Evolutionary conservation across 441 rosid genomes (phyloP), one percentile per base, ranked within the genome.

Genomic region (Pelargonium fulgidum): DNA sequence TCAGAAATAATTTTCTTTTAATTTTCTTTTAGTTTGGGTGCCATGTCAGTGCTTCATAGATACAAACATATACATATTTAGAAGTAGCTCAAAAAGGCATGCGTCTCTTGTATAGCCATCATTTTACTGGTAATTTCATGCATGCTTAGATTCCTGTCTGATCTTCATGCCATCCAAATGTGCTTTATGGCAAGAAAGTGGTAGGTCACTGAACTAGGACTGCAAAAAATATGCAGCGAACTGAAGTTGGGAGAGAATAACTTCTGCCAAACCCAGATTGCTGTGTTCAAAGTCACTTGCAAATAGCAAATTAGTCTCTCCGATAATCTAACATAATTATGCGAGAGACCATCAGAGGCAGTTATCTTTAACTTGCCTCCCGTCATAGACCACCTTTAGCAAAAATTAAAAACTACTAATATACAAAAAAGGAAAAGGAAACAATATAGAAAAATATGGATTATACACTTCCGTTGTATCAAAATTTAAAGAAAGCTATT

Each of bases 401-500:
- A 50, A 50, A 50, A 50, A 14, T 50, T 50, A 14, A 42, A 42
- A 42, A 42, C 12, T 7, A 3, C 52, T 45, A 3, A 11, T 44
- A 45, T 7, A 8, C 2, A 44, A 44, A 9, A 44, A 7, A 8
- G 13, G 48, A 9, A 9, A 45, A 45, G 39, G 39, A 11, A 45
- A 13, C n/a, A 45, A 13, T 45, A 11, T n/a, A 9, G n/a, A 1
- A 13, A 45, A 45, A 45, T 5, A 45, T 45, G 52, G 52, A 11
- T 0, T 52, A 8, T 54, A 54, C 62, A 59, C 1, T 19, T 59
- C 22, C 33, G 22, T 4, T 2, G 33, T 20, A 58, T 42, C 62
- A 71, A 24, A 13, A 44, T 4, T 47, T 44, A 54, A 65, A 68
- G 70, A 71, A 70, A 81, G 73, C 39, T 66, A 45, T 69, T 56